Base-by-base conservation (phyloP, 1,284 basidiomycete genomes). In the Irpex lacteus region DNA sequence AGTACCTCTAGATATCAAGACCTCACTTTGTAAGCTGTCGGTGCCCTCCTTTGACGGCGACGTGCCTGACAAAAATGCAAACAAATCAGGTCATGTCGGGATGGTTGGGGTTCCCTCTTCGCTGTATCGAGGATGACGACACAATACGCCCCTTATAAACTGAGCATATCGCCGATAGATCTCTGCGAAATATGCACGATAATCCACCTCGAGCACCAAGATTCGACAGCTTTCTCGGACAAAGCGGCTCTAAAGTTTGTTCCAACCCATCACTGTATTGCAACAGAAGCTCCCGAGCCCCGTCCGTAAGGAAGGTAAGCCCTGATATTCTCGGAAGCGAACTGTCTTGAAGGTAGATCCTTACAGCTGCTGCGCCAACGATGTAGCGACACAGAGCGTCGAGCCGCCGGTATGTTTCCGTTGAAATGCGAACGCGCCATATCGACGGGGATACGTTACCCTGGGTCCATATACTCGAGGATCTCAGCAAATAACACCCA, bases 171-270 rank as follows among this genome's bases (percentile, higher is more conserved):
- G 18, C n/a, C 5, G 9, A 32, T 9, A 21, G 8, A 9, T 11
- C 15, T 11, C 54, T 3, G 63, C 63, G 63, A 63, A 38, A 50
- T 60, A 63, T 60, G 5, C 7, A 57, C 59, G 63, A 63, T 21
- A 53, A 56, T 56, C 54, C 3, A 56, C 54, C 54, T 60, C 60
- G 38, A 21, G 49, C 36, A 21, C 5, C 11, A 5, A 15, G 18
- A 3, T 34, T 47, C 40, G 13, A 36, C 32, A 21, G 13, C 50
- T 40, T 54, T 18, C 50, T 11, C 15, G 38, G 15, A 63, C 34
- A 34, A 7, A 36, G 34, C 36, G 32, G 18, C 54, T 21, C 54
- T 52, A 21, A 47, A 52, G 50, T 18, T 52, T 56, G 54, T 34
- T 56, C n/a, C 54, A 11, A 11, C 4, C 32, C 55, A 21, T 15